Conservation (phyloP, 208 protist genomes). For the Leishmania tropica region DNA sequence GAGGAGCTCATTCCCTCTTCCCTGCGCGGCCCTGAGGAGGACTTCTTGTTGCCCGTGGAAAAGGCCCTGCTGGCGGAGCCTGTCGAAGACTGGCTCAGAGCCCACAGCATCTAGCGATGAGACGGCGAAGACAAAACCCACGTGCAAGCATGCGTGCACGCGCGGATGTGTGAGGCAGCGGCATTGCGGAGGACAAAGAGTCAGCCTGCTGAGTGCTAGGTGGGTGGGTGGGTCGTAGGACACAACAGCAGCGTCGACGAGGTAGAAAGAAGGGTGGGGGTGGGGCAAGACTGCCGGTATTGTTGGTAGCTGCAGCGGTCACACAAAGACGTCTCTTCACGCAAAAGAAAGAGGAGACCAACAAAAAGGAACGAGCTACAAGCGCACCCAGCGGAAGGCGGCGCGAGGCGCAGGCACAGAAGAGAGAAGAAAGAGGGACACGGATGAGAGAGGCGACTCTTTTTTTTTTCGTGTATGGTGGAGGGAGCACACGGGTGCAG, state of each 20-base stretch:
- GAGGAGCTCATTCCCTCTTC: constrained; percentile 65
- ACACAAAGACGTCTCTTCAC: neutral
- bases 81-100: constrained; percentile 59
- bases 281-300: neutral
- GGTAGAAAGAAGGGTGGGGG: neutral
- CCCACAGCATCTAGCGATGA: constrained; percentile 9
- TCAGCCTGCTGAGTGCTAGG: neutral
- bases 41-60: constrained; percentile 66
- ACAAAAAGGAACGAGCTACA: neutral
- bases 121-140: neutral
- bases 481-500: neutral
- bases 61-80: constrained; percentile 51
- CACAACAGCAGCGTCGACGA: neutral
- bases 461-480: neutral
- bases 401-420: neutral
- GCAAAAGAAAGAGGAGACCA: neutral
- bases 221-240: neutral
- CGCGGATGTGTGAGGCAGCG: neutral
- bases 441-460: neutral
- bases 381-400: neutral
- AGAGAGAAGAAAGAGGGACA: neutral
- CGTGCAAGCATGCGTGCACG: constrained; percentile 9
- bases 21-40: constrained; percentile 57
- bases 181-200: neutral
- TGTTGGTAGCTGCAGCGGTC: no score